These are phyloP conservation scores for Brachypodium distachyon DNA, from an alignment of 202 grass and related monocot genomes.

Conservation along the genomic window DNA sequence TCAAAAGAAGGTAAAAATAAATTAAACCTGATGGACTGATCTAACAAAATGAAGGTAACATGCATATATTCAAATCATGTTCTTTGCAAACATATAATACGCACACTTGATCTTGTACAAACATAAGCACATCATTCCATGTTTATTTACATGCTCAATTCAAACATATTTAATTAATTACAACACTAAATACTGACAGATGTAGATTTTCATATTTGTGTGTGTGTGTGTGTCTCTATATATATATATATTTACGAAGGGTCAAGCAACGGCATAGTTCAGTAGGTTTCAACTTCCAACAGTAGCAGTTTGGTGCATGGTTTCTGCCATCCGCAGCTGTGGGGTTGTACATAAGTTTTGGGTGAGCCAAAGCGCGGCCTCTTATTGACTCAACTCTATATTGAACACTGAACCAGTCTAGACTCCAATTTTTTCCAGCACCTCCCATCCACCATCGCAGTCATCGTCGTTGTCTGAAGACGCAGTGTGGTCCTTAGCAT, in stretches of 20 bases:
- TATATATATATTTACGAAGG: neutral
- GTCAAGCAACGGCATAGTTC: neutral
- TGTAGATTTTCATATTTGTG: neutral
- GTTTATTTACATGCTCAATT: neutral
- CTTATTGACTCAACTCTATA: neutral
- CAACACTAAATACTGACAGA: neutral
- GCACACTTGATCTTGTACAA: neutral
- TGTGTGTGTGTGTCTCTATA: too few species aligned
- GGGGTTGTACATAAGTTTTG: neutral
- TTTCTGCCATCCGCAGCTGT: neutral
- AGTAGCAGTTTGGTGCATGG: neutral
- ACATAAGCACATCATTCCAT: neutral
- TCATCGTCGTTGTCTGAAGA: conserved; percentile 32
- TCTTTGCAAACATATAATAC: neutral
- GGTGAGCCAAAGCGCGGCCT: neutral
- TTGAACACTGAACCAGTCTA: neutral
- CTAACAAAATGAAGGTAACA: neutral
- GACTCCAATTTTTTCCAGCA: conserved; percentile 19
- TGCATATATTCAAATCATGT: neutral
- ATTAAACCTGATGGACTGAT: neutral
- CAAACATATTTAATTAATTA: conserved; percentile 19
- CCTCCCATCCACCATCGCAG: conserved; percentile 42
- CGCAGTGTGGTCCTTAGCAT: neutral
- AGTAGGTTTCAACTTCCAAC: neutral
- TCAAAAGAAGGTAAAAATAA: neutral